Evolutionary conservation across 73 alveolate genomes (phyloP), one percentile per base, ranked within the genome.

Genomic region (Paramecium sexaurelia): DNA sequence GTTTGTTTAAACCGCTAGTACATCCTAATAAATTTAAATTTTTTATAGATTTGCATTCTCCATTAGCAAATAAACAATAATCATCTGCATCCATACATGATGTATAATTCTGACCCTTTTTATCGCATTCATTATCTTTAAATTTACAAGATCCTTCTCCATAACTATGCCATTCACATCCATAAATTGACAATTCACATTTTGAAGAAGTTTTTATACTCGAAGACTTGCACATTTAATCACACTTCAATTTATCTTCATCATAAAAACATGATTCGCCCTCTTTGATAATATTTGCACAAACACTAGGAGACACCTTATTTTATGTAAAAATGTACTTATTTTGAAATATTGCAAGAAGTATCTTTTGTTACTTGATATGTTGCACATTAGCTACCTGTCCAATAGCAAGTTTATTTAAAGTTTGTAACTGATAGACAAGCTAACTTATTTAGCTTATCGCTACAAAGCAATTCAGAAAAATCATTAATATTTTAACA

Each of bases 241-340:
- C 26, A 39, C 87, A 73, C 29, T 22, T 73, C 55, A 27, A 8
- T 8, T 17, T 73, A 11, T 3, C 0, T 32, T 0, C 8, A 73
- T 73, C 61, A 73, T 71, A 71, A 71, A 71, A 71, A 71, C 86
- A 71, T 36, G 37, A 35, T 71, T 71, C 55, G 0, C 7, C 33
- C 5, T 1, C 15, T 15, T 32, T 37, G 8, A n/a, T 35, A 3
- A 71, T 33, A 71, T 37, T 37, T 2, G 86, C 86, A 37, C 86
- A 71, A 19, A 71, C 61, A 71, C 86, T 71, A 0, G 86, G 86
- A 15, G 86, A 71, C 1, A 71, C 86, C 56, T n/a, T 71, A 35
- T 35, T 11, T n/a, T 11, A 22, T 2, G 9, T 1, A 0, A 37
- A 7, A 24, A 51, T 1, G 0, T 51, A 51, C 67, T 51, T 51